Conservation (phyloP, 140 eudicot genomes). For the Artemisia princeps region DNA sequence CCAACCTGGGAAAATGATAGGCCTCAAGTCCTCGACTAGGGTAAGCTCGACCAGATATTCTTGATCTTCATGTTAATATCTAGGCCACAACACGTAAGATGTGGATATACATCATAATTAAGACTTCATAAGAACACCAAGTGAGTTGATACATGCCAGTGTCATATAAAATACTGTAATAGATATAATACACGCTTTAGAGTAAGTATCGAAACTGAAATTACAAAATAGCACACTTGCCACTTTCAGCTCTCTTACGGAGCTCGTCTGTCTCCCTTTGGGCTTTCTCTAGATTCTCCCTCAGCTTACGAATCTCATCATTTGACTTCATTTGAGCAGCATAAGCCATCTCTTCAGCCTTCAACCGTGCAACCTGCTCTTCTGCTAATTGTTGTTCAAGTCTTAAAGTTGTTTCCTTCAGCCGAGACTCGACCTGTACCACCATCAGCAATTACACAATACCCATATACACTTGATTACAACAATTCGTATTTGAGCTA, state of each 20-base stretch:
- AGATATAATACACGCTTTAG: constrained; percentile 5
- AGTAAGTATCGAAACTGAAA: neutral
- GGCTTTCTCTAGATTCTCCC: constrained; percentile 67
- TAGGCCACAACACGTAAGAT: neutral
- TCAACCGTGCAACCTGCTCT: constrained; percentile 65
- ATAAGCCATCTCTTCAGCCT: constrained; percentile 47
- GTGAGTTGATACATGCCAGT: constrained; percentile 11
- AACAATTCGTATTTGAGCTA: neutral
- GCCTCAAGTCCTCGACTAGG: too few species aligned
- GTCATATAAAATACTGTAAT: neutral
- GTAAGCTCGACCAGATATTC: too few species aligned
- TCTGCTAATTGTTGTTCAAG: constrained; percentile 67
- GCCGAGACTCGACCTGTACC: constrained; percentile 60
- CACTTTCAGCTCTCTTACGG: constrained; percentile 52
- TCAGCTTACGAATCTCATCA: constrained; percentile 56
- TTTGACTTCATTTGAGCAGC: constrained; percentile 56
- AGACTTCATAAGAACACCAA: constrained; percentile 4
- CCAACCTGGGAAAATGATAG: too few species aligned
- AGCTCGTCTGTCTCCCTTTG: constrained; percentile 62
- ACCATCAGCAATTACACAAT: constrained; percentile 1
- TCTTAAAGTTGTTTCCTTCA: constrained; percentile 53
- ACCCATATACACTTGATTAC: neutral
- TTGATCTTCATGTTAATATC: neutral
- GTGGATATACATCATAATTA: neutral
- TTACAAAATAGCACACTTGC: constrained; percentile 53